Evolutionary conservation across 345 rosid species (phyloP).

Genomic region (Sisymbrium altissimum): DNA sequence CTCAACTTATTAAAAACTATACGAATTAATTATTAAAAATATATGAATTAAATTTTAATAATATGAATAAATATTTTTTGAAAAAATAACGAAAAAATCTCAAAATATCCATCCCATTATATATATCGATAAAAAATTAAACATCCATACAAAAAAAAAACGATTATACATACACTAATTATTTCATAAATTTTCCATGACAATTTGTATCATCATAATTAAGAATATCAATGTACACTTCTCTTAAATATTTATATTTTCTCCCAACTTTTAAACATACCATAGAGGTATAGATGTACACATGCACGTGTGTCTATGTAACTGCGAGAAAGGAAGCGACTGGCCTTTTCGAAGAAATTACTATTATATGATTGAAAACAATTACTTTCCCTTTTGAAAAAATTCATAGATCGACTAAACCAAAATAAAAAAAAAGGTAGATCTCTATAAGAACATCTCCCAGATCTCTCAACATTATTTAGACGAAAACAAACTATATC

Average conservation of each 20-base stretch:
- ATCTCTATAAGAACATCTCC: conserved; percentile 48
- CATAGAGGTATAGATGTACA: conserved; percentile 16
- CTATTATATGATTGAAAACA: background rate
- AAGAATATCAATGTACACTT: background rate
- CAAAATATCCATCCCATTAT: background rate
- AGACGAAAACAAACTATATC: conserved; percentile 15
- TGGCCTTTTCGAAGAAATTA: conserved; percentile 17
- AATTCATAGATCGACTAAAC: background rate
- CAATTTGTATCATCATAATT: background rate
- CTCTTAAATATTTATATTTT: background rate
- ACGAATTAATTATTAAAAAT: background rate
- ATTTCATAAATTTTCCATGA: background rate
- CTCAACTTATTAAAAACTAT: too few relatives aligned
- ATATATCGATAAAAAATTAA: too few relatives aligned
- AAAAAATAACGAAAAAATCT: too few relatives aligned
- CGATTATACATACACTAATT: background rate
- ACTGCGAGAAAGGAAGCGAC: conserved; percentile 29
- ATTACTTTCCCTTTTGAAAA: conserved; percentile 17
- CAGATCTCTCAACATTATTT: conserved; percentile 34
- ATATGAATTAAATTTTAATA: background rate
- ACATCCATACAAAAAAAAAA: too few relatives aligned
- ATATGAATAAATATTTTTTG: background rate
- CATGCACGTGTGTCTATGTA: conserved; percentile 39
- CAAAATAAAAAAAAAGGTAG: conserved; percentile 38
- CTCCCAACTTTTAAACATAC: conserved; percentile 10